Percentiles rank a stretch among this genome's conserved stretches.
Conservation (phyloP, 1,284 basidiomycete species). For the Microbotryum lychnidis-dioicae region DNA sequence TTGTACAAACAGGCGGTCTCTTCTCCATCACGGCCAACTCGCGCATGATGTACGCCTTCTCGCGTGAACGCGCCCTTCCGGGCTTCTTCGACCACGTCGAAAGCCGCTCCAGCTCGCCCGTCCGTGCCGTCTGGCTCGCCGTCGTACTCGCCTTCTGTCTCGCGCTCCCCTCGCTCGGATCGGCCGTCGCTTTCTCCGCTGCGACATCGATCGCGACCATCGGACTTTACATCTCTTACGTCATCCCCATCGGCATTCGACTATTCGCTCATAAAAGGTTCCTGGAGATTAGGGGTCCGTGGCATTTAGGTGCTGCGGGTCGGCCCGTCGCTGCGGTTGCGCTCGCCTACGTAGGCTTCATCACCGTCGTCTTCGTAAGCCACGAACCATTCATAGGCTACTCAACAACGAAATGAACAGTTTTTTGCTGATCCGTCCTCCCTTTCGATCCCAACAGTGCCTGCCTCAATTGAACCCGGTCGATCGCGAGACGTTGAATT, state of each 20-base stretch:
- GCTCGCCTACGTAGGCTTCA: slow-evolving; percentile 30
- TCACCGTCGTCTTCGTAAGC: slow-evolving; percentile 28
- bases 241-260: slow-evolving; percentile 58
- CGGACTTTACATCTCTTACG: slow-evolving; percentile 47
- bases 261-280: slow-evolving; percentile 55
- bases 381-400: too few species aligned
- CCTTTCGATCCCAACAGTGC: slow-evolving; percentile 26
- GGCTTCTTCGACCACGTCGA: slow-evolving; percentile 59
- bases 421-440: slow-evolving; percentile 5
- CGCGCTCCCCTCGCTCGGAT: slow-evolving; percentile 60
- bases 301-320: slow-evolving; percentile 51
- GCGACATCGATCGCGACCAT: slow-evolving; percentile 66
- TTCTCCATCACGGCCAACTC: slow-evolving; percentile 69
- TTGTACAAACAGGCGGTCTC: slow-evolving; percentile 18
- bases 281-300: slow-evolving; percentile 52
- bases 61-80: slow-evolving; percentile 51
- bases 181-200: slow-evolving; percentile 60
- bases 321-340: slow-evolving; percentile 21
- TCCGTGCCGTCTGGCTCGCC: slow-evolving; percentile 67
- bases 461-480: slow-evolving; percentile 50
- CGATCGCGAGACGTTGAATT: slow-evolving; percentile 57
- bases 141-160: slow-evolving; percentile 66
- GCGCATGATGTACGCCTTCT: slow-evolving; percentile 70
- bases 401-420: too few species aligned
- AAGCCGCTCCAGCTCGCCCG: slow-evolving; percentile 52